Evolutionary conservation across 2,329 filamentous ascomycete species (phyloP).

Genomic region (Monosporascus sp.): DNA sequence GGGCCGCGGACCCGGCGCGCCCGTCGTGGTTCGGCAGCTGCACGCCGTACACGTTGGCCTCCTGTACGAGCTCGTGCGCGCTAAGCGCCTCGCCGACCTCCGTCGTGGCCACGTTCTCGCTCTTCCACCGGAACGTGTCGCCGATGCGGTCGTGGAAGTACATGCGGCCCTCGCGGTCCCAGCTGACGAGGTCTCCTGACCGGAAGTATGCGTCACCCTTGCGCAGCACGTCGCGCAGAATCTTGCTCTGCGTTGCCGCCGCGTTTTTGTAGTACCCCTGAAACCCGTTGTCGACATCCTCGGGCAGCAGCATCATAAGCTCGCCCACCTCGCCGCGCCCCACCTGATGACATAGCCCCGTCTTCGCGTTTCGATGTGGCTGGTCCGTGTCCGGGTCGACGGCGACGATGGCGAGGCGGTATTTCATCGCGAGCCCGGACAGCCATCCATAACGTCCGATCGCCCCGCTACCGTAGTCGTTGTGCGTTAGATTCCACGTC

Average conservation of each 20-base stretch:
- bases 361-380: conserved; percentile 62
- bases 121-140: conserved; percentile 77
- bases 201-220: conserved; percentile 81
- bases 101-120: conserved; percentile 75
- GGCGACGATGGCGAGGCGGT: conserved; percentile 54
- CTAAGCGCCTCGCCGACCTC: conserved; percentile 77
- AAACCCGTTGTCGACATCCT: conserved; percentile 59
- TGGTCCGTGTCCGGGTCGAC: conserved; percentile 67
- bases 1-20: conserved; percentile 73
- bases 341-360: conserved; percentile 62
- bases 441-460: conserved; percentile 69
- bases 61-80: conserved; percentile 58
- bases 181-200: conserved; percentile 75
- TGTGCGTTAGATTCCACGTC: conserved; percentile 68
- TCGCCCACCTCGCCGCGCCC: conserved; percentile 65
- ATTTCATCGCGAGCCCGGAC: conserved; percentile 48
- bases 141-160: conserved; percentile 80
- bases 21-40: conserved; percentile 76
- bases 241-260: conserved; percentile 66
- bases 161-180: conserved; percentile 64
- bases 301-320: conserved; percentile 65
- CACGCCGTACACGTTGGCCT: conserved; percentile 86
- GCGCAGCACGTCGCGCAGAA: conserved; percentile 66
- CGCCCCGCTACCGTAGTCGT: conserved; percentile 69
- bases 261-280: conserved; percentile 79